A percentile compares a stretch with the other conserved stretches of the same genome.
Conservation (phyloP, 2,329 filamentous ascomycete genomes). For the Myrmaecium sp. region DNA sequence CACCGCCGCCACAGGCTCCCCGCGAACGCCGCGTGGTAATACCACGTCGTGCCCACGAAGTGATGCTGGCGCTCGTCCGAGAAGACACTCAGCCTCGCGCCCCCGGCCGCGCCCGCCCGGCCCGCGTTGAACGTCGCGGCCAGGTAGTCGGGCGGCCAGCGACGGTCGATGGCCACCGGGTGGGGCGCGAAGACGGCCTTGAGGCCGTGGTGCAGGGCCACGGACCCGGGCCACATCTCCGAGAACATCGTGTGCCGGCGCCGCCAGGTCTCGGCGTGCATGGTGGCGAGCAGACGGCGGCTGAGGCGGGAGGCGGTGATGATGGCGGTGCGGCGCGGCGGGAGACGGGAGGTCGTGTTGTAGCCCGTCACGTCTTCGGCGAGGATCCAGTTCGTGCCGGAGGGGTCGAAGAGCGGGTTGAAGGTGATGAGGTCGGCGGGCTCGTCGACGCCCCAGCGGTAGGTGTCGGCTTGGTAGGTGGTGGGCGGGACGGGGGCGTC, state of each 20-base stretch:
- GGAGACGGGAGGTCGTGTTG: slow-evolving; percentile 33
- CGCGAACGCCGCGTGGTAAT: slow-evolving; percentile 35
- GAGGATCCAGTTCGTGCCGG: slow-evolving; percentile 57
- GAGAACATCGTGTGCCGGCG: slow-evolving; percentile 57
- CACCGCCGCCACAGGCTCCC: slow-evolving; percentile 39
- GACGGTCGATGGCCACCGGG: slow-evolving; percentile 38
- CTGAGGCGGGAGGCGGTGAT: slow-evolving; percentile 55
- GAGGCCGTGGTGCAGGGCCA: slow-evolving; percentile 57
- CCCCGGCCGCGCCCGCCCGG: slow-evolving; percentile 32
- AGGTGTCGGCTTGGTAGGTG: slow-evolving; percentile 36
- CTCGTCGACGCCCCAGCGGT: slow-evolving; percentile 51
- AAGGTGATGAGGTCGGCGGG: slow-evolving; percentile 61
- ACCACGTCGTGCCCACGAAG: slow-evolving; percentile 36
- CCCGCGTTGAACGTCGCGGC: slow-evolving; percentile 40
- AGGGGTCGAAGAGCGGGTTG: slow-evolving; percentile 59
- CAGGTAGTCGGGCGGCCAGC: slow-evolving; percentile 37
- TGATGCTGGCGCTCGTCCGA: slow-evolving; percentile 35
- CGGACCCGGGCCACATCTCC: slow-evolving; percentile 61
- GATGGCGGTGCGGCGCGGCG: slow-evolving; percentile 53
- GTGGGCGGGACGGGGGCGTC: slow-evolving; percentile 36
- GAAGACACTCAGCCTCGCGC: slow-evolving; percentile 31
- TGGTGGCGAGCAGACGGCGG: slow-evolving; percentile 46
- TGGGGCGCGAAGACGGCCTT: slow-evolving; percentile 55
- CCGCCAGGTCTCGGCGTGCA: slow-evolving; percentile 59
- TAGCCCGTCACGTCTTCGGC: slow-evolving; percentile 55